Conservation (phyloP, 257 asterid species). For the Solanum ossicruentum region DNA sequence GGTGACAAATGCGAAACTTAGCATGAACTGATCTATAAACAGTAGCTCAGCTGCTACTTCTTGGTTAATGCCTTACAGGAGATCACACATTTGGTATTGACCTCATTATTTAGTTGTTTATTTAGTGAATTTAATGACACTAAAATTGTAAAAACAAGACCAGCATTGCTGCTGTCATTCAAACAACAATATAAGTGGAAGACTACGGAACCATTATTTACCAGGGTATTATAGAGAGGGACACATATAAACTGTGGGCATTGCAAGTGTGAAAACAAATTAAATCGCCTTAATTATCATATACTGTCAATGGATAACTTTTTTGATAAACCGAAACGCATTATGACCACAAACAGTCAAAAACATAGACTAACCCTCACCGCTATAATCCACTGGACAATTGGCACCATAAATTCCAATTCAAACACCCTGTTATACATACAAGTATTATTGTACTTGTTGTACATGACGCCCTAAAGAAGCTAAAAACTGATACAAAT, state of each 20-base stretch:
- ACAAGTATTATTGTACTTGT: background rate
- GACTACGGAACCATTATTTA: constrained; percentile 11
- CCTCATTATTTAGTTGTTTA: background rate
- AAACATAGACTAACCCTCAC: constrained; percentile 46
- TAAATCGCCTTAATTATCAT: background rate
- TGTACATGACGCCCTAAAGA: background rate
- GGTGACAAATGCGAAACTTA: no score
- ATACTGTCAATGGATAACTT: background rate
- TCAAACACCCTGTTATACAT: constrained; percentile 44
- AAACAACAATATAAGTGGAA: background rate
- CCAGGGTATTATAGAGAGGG: constrained; percentile 89
- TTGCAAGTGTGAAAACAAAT: constrained; percentile 54
- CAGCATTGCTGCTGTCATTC: background rate
- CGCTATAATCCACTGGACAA: constrained; percentile 86
- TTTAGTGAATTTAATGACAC: background rate
- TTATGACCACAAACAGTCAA: background rate
- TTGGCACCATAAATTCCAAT: constrained; percentile 78
- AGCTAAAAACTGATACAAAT: background rate
- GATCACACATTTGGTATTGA: no score
- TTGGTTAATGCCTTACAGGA: no score
- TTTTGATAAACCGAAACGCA: background rate
- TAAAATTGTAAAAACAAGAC: background rate
- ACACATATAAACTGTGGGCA: constrained; percentile 77
- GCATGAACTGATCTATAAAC: background rate
- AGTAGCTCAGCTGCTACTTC: no score